A percentile compares a stretch with the other conserved stretches of the same genome.
These are phyloP conservation scores for Phytophthora parvispora DNA, from an alignment of 352 stramenopile genomes.

Conservation along the genomic window DNA sequence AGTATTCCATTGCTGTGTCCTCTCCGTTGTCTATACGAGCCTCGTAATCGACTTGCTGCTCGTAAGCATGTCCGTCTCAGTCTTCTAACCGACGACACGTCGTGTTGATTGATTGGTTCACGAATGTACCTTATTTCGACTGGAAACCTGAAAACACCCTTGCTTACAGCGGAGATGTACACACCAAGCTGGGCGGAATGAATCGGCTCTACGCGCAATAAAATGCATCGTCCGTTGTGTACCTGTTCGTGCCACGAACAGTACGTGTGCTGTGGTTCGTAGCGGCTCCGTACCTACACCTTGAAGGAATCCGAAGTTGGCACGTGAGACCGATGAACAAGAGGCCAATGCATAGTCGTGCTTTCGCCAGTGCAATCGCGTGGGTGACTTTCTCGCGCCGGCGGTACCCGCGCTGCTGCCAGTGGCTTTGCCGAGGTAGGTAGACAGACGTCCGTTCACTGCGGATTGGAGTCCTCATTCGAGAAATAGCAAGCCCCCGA, in stretches of 20 bases:
- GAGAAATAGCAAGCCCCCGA: background rate
- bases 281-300: slow-evolving; percentile 8
- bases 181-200: background rate
- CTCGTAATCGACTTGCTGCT: slow-evolving; percentile 6
- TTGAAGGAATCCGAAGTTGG: background rate
- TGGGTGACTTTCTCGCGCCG: background rate
- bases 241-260: no score
- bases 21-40: slow-evolving; percentile 1
- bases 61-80: background rate
- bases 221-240: slow-evolving; percentile 12
- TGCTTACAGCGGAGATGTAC: background rate
- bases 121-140: background rate
- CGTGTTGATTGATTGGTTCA: background rate
- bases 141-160: slow-evolving; percentile 3
- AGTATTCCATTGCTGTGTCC: slow-evolving; percentile 31
- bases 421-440: no score
- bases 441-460: no score
- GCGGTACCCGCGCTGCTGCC: background rate
- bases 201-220: slow-evolving; percentile 2
- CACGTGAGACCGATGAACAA: slow-evolving; percentile 3
- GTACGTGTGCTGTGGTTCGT: background rate
- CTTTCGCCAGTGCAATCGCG: no score
- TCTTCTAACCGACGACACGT: background rate
- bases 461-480: background rate
- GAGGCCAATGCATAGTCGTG: slow-evolving; percentile 11